Conservation (phyloP, 768 basidiomycete species). For the Mycena maculata region DNA sequence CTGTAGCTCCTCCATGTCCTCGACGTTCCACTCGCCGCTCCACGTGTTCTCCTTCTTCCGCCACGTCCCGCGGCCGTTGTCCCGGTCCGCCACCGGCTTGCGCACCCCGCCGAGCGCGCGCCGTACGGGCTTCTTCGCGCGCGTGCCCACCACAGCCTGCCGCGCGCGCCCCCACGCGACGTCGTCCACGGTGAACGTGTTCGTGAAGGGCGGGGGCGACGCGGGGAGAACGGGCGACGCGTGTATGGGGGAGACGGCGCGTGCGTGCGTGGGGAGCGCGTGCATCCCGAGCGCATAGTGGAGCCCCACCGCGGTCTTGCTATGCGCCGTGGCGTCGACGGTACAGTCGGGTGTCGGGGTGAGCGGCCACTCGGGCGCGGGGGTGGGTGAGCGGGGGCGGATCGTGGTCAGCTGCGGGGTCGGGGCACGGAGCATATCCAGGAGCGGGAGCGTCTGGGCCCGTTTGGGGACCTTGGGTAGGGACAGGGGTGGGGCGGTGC, state of each 20-base stretch:
- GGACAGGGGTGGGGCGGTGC: background rate
- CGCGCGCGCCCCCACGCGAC: conserved; percentile 31
- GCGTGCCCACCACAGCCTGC: conserved; percentile 13
- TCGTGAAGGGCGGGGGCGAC: conserved; percentile 33
- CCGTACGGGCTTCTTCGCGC: conserved; percentile 6
- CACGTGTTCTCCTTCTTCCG: conserved; percentile 42
- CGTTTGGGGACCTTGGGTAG: conserved; percentile 2
- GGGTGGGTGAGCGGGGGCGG: conserved; percentile 4
- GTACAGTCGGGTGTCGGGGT: conserved; percentile 29
- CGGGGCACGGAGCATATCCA: background rate
- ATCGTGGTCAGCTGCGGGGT: background rate
- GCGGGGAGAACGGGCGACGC: background rate
- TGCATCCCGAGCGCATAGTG: conserved; percentile 33
- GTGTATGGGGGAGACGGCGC: background rate
- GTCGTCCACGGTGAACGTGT: conserved; percentile 27
- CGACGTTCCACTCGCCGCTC: conserved; percentile 50
- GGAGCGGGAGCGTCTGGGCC: background rate
- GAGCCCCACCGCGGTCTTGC: conserved; percentile 30
- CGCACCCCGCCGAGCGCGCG: conserved; percentile 23
- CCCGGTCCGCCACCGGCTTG: conserved; percentile 15
- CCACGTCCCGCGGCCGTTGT: conserved; percentile 32
- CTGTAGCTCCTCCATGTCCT: conserved; percentile 41
- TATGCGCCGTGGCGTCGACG: conserved; percentile 2
- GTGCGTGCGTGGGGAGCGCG: conserved; percentile 6
- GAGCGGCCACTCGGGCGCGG: conserved; percentile 15